Evolutionary conservation across 352 stramenopile species (phyloP).

Genomic region (Aphanomyces astaci): DNA sequence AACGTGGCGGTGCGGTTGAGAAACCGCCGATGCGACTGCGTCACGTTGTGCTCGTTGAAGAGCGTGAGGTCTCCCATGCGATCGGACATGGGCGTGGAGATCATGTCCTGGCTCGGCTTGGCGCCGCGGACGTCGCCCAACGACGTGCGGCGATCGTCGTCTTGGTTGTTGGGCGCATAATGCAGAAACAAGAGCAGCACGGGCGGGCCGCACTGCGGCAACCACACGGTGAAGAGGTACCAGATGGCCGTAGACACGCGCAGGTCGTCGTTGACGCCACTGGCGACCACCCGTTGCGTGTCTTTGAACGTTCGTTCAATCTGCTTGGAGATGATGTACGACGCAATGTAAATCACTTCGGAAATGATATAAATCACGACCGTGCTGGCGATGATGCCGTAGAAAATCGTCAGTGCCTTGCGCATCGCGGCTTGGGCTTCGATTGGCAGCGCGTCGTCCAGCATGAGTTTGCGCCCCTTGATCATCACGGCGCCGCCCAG

Average conservation of each 20-base stretch:
- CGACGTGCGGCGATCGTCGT: not conserved
- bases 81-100: constrained; percentile 10
- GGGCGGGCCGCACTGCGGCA: constrained; percentile 63
- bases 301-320: constrained; percentile 11
- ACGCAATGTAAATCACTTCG: constrained; percentile 82
- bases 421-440: constrained; percentile 56
- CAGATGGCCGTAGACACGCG: constrained; percentile 36
- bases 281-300: not conserved
- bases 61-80: constrained; percentile 10
- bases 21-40: constrained; percentile 19
- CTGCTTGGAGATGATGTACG: constrained; percentile 42
- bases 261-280: not conserved
- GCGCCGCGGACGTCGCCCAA: not conserved
- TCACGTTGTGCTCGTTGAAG: constrained; percentile 4
- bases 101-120: not conserved
- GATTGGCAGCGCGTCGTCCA: constrained; percentile 69
- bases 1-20: constrained; percentile 17
- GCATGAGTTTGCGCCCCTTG: constrained; percentile 69
- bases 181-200: constrained; percentile 76
- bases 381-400: constrained; percentile 79
- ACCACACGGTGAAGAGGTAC: constrained; percentile 85
- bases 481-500: constrained; percentile 84
- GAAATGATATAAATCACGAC: constrained; percentile 81
- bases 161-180: constrained; percentile 26
- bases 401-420: constrained; percentile 82